Percentiles rank a stretch among this genome's conserved stretches.
phyloP scores from a whole-genome alignment of 371 early-diverging fungal genomes.

The Mucor circinelloides region DNA sequence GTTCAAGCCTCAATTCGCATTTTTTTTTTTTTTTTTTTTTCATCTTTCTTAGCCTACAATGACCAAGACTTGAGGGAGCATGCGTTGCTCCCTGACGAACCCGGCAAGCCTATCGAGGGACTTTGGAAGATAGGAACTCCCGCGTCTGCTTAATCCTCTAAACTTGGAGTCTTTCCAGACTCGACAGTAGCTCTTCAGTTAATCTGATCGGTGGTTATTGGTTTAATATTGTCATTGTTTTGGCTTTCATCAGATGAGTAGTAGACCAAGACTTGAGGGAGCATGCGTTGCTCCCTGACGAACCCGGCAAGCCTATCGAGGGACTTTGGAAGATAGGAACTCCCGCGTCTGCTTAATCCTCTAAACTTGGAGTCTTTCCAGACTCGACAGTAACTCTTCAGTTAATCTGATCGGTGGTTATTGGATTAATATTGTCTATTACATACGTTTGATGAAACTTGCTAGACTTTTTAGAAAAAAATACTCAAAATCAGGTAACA shows the following conservation, averaged over 20 bases:
- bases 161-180: constrained; percentile 27
- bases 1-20: constrained; percentile 3
- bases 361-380: too few species aligned
- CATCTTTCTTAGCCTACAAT: constrained; percentile 26
- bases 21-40: constrained; percentile 23
- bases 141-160: too few species aligned
- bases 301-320: constrained; percentile 31
- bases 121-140: too few species aligned
- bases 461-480: neutral
- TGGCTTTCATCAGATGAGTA: neutral
- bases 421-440: constrained; percentile 24
- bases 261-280: constrained; percentile 15
- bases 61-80: constrained; percentile 28
- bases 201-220: constrained; percentile 24
- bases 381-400: constrained; percentile 27
- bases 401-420: constrained; percentile 25
- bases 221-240: constrained; percentile 20
- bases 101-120: constrained; percentile 30
- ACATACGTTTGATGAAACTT: constrained; percentile 8
- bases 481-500: constrained; percentile 8
- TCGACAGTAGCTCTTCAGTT: constrained; percentile 29
- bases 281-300: constrained; percentile 20
- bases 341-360: too few species aligned
- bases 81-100: constrained; percentile 20
- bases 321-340: too few species aligned